These are phyloP conservation scores for Hypholoma fasciculare DNA, from an alignment of 768 basidiomycete species.

Conservation along the genomic window DNA sequence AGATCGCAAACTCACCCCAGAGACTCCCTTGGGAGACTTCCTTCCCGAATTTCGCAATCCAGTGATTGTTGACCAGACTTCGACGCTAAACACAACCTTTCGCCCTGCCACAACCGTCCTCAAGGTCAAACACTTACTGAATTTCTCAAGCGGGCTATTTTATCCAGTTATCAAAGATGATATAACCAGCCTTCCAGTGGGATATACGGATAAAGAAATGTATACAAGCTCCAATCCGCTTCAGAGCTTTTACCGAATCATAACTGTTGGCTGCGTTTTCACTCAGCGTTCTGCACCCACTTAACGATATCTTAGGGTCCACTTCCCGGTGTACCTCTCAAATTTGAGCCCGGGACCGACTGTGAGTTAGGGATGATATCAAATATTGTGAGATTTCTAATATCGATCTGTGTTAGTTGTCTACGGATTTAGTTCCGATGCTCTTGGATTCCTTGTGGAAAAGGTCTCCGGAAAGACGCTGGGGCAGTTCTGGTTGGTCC, in stretches of 20 bases:
- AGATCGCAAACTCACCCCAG: slow-evolving; percentile 26
- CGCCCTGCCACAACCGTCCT: slow-evolving; percentile 22
- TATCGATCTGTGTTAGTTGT: slow-evolving; percentile 18
- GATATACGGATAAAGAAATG: slow-evolving; percentile 25
- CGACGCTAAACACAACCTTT: slow-evolving; percentile 19
- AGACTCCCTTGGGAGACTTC: slow-evolving; percentile 23
- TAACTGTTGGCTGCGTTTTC: slow-evolving; percentile 18
- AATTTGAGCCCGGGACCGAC: slow-evolving; percentile 33
- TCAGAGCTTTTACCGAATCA: slow-evolving; percentile 20
- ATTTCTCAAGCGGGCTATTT: slow-evolving; percentile 33
- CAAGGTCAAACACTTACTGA: slow-evolving; percentile 29
- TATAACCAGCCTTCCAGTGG: slow-evolving; percentile 10
- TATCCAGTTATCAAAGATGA: slow-evolving; percentile 19
- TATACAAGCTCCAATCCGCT: slow-evolving; percentile 18
- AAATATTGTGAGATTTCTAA: background rate
- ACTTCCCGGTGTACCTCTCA: slow-evolving; percentile 25
- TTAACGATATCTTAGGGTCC: slow-evolving; percentile 15
- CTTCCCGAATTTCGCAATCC: slow-evolving; percentile 29
- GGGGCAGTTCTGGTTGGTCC: slow-evolving; percentile 30
- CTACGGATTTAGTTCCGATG: slow-evolving; percentile 32
- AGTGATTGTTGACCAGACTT: slow-evolving; percentile 23
- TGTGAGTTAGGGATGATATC: slow-evolving; percentile 16
- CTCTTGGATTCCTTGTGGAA: slow-evolving; percentile 30
- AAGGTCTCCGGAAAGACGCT: slow-evolving; percentile 25
- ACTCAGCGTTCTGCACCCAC: background rate